phyloP scores from a whole-genome alignment of 257 asterid species.

The Gynochthodes officinalis region DNA sequence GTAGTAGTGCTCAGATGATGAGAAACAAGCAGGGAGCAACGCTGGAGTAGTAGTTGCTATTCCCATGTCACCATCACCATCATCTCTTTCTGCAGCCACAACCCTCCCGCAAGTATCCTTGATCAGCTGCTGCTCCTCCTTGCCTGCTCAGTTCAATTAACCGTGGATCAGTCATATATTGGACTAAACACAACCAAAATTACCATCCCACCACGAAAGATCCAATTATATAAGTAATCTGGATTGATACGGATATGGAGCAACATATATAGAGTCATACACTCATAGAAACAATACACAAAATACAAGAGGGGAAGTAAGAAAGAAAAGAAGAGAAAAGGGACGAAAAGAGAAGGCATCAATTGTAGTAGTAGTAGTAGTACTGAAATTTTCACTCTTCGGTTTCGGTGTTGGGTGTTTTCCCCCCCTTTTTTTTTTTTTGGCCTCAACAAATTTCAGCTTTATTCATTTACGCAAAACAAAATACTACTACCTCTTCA shows the following conservation, averaged over 20 bases:
- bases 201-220: background rate
- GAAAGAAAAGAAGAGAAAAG: slow-evolving; percentile 25
- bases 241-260: background rate
- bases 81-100: slow-evolving; percentile 17
- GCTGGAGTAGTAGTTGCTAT: slow-evolving; percentile 37
- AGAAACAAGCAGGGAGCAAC: slow-evolving; percentile 23
- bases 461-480: slow-evolving; percentile 38
- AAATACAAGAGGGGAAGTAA: slow-evolving; percentile 10
- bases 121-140: slow-evolving; percentile 25
- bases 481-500: slow-evolving; percentile 47
- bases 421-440: background rate
- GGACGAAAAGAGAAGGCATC: slow-evolving; percentile 34
- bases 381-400: too few species aligned
- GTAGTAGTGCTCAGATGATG: slow-evolving; percentile 25
- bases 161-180: background rate
- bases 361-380: too few species aligned
- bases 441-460: slow-evolving; percentile 21
- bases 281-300: too few species aligned
- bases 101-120: background rate
- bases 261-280: too few species aligned
- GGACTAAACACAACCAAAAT: too few species aligned
- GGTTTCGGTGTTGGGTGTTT: background rate
- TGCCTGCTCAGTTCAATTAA: background rate
- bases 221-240: background rate
- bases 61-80: slow-evolving; percentile 52